These are phyloP conservation scores for Bruguiera sexangula DNA, from an alignment of 345 rosid species.

Conservation along the genomic window DNA sequence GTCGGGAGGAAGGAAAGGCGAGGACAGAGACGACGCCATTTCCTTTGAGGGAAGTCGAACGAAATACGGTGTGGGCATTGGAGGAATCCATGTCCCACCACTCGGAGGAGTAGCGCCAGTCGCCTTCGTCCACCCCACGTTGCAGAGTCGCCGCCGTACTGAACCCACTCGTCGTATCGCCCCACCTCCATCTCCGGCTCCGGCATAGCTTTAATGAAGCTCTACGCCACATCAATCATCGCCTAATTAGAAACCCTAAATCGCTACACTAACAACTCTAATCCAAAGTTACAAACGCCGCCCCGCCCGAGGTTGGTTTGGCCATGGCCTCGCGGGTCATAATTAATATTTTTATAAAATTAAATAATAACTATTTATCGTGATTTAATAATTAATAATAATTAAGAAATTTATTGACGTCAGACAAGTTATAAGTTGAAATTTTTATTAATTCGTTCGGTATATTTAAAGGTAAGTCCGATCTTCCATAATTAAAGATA, in stretches of 20 bases:
- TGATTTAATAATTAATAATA: too few relatives aligned
- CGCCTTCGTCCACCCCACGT: constrained; percentile 67
- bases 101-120: constrained; percentile 76
- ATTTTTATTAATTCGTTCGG: too few relatives aligned
- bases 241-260: not conserved
- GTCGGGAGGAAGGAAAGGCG: constrained; percentile 68
- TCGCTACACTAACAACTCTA: too few relatives aligned
- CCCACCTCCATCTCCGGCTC: constrained; percentile 1
- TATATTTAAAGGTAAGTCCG: too few relatives aligned
- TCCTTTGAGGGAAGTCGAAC: constrained; percentile 50
- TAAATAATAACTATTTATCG: too few relatives aligned
- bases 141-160: constrained; percentile 32
- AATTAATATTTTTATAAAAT: too few relatives aligned
- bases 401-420: too few relatives aligned
- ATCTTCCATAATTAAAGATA: too few relatives aligned
- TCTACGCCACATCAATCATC: constrained; percentile 18
- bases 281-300: too few relatives aligned
- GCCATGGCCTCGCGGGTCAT: too few relatives aligned
- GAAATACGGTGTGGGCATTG: constrained; percentile 45
- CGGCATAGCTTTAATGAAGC: not conserved
- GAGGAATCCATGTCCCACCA: constrained; percentile 70
- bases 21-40: constrained; percentile 82
- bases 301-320: too few relatives aligned
- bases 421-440: too few relatives aligned
- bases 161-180: constrained; percentile 32